These are phyloP conservation scores for Kurtzmaniella natalensis DNA, from an alignment of 1,139 yeast genomes.

Conservation along the genomic window DNA sequence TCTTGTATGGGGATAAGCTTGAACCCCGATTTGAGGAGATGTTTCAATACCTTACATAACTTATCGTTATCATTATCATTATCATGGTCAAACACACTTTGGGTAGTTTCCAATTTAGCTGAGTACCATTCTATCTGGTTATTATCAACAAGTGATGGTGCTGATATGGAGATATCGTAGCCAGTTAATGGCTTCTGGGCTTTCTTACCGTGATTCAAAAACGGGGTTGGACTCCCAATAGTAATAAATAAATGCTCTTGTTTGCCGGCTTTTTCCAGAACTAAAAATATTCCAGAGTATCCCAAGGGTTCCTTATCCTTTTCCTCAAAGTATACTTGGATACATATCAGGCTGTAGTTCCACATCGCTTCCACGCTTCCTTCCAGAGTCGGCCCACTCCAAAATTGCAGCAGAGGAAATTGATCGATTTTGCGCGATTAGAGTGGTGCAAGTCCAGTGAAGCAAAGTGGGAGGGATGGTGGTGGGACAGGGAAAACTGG, in stretches of 20 bases:
- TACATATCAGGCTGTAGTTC: conserved; percentile 24
- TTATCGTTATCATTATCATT: conserved; percentile 4
- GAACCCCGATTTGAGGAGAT: conserved; percentile 23
- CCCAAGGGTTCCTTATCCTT: conserved; percentile 15
- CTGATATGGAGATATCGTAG: conserved; percentile 18
- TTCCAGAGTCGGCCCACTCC: too few species aligned
- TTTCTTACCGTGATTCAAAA: too few species aligned
- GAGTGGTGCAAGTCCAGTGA: too few species aligned
- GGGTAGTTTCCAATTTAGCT: conserved; percentile 8
- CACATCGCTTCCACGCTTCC: conserved; percentile 12
- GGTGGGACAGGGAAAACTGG: too few species aligned
- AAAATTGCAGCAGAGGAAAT: too few species aligned
- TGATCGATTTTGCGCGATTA: too few species aligned
- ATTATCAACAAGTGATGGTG: conserved; percentile 11
- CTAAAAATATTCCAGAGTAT: conserved; percentile 25
- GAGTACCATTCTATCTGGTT: conserved; percentile 21
- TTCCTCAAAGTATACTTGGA: conserved; percentile 15
- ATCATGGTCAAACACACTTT: conserved; percentile 5
- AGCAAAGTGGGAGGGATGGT: too few species aligned
- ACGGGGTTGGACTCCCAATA: conserved; percentile 14
- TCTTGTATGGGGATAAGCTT: conserved; percentile 24
- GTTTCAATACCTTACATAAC: conserved; percentile 11
- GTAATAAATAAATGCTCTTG: conserved; percentile 16
- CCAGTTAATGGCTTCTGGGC: conserved; percentile 7
- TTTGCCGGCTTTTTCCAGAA: conserved; percentile 11